Base-by-base conservation (phyloP, 495 filamentous ascomycete species). In the Jackrogersella multiformis region DNA sequence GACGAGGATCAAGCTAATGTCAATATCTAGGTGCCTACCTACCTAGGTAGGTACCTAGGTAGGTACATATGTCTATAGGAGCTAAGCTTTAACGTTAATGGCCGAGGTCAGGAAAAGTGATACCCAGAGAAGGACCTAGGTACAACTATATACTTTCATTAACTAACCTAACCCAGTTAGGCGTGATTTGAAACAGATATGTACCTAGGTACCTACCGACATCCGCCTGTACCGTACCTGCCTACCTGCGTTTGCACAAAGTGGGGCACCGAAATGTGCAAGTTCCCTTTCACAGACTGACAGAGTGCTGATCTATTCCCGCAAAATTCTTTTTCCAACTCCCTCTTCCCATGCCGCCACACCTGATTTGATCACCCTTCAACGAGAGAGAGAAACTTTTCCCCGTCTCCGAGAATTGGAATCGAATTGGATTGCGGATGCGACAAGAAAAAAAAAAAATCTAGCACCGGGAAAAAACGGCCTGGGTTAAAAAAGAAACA, bases 321-420 rank as follows among this genome's bases (percentile, higher is more conserved):
- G 70, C 70, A 75, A 75, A 74, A 75, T 71, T 75, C 70, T 73
- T 75, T 75, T 75, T 75, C 70, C 73, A 71, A 72, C 68, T 67
- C 70, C 68, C 66, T 65, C 62, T 58, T 49, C 20, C 39, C 32
- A 53, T 52, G 24, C 34, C 67, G 51, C 56, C 67, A 66, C 67
- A 38, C 56, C 61, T 61, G 67, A 70, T 70, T 64, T 66, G 61
- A 66, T 68, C 66, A 24, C 26, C 67, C 51, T 61, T 63, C 64
- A 64, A 63, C 53, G 41, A 49, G 49, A 71, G 68, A 68, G 41
- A 49, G 49, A 71, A 71, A 68, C 63, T 36, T 71, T 71, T 71
- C 64, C 68, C 68, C 68, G 68, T 60, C 59, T 70, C 68, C 68
- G 68, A 70, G 48, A 65, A 64, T 60, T 59, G 49, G 61, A 23